Evolutionary conservation across 257 asterid species (phyloP).

Genomic region (Rubia yunnanensis): DNA sequence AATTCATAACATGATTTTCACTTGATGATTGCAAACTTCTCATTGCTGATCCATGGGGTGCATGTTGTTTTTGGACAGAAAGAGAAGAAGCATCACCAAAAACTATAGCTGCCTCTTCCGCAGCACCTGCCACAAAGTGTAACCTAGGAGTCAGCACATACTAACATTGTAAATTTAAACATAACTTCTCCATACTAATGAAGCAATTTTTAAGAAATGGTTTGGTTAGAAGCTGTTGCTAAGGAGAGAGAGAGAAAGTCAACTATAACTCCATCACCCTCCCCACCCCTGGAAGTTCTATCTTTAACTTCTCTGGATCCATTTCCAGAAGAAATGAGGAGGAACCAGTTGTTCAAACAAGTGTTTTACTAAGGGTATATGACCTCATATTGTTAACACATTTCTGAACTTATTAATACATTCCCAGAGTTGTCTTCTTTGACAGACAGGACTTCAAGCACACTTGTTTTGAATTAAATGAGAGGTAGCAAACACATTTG

Average conservation of each 20-base stretch:
- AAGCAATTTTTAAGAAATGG: background rate
- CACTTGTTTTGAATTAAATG: background rate
- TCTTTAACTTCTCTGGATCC: background rate
- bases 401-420: background rate
- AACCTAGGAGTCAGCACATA: background rate
- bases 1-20: slow-evolving; percentile 43
- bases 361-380: background rate
- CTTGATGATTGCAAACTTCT: slow-evolving; percentile 37
- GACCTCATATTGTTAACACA: background rate
- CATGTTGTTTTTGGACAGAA: slow-evolving; percentile 61
- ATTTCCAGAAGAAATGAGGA: too few species aligned
- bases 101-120: slow-evolving; percentile 79
- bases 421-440: background rate
- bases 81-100: slow-evolving; percentile 76
- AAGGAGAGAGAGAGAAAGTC: background rate
- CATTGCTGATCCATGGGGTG: slow-evolving; percentile 38
- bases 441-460: background rate
- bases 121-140: slow-evolving; percentile 51
- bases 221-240: background rate
- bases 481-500: background rate
- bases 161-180: background rate
- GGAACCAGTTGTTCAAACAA: background rate
- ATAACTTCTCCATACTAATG: background rate
- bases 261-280: background rate
- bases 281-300: background rate